These are phyloP conservation scores for Vigna unguiculata DNA, from an alignment of 306 rosid genomes.

Conservation along the genomic window DNA sequence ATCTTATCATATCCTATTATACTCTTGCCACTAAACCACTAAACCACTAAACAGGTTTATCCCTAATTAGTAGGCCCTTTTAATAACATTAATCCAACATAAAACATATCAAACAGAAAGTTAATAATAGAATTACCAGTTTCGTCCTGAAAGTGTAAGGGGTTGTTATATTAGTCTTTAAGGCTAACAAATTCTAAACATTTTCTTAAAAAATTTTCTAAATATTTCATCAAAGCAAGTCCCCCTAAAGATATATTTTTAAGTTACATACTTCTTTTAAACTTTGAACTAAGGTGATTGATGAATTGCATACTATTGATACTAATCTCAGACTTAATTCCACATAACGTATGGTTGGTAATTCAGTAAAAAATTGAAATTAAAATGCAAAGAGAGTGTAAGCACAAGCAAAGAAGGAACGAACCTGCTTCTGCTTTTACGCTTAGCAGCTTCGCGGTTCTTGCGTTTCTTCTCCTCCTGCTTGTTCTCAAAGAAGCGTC, in stretches of 20 bases:
- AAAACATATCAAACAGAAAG: neutral
- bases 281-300: neutral
- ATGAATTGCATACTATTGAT: neutral
- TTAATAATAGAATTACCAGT: neutral
- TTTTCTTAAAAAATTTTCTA: neutral
- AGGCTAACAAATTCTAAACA: neutral
- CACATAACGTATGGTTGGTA: neutral
- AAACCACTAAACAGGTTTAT: neutral
- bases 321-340: neutral
- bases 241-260: neutral
- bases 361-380: neutral
- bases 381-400: neutral
- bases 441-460: constrained; percentile 84
- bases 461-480: constrained; percentile 86
- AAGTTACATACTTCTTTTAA: no score
- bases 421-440: constrained; percentile 56
- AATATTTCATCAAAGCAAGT: neutral
- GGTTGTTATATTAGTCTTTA: neutral
- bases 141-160: neutral
- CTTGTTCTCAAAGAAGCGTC: constrained; percentile 67
- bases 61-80: no score
- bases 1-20: no score
- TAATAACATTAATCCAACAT: neutral
- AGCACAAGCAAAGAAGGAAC: neutral
- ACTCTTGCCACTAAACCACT: no score